Evolutionary conservation across 1,284 basidiomycete species (phyloP).

Genomic region (Hymenochaete sp.): DNA sequence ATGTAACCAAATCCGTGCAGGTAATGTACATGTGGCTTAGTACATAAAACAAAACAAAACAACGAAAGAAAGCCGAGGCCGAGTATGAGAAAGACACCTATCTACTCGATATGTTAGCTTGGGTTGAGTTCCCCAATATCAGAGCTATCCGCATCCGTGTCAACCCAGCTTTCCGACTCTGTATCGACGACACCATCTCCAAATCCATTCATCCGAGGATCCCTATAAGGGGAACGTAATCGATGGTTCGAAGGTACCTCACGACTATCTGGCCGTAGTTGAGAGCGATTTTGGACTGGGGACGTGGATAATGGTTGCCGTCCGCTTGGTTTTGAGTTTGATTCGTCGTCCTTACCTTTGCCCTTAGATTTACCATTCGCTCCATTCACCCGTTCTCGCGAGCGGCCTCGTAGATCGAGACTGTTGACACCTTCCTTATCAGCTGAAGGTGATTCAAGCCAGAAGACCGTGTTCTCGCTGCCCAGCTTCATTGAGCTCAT

Average conservation of each 20-base stretch:
- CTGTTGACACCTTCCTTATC: no score
- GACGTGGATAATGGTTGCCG: slow-evolving; percentile 11
- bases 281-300: slow-evolving; percentile 12
- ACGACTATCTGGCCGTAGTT: neutral
- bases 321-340: neutral
- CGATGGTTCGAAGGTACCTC: neutral
- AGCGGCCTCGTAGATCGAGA: no score
- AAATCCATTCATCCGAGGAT: neutral
- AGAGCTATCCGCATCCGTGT: slow-evolving; percentile 20
- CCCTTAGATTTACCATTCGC: neutral
- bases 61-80: no score
- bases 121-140: slow-evolving; percentile 10
- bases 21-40: no score
- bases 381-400: no score
- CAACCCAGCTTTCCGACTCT: slow-evolving; percentile 21
- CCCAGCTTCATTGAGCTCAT: neutral
- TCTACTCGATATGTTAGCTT: no score
- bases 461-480: no score
- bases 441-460: no score
- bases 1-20: no score
- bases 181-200: slow-evolving; percentile 4
- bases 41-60: no score
- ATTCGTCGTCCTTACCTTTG: neutral
- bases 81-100: no score
- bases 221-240: slow-evolving; percentile 3